Evolutionary conservation across 345 rosid species (phyloP).

Genomic region (Geranium brycei): DNA sequence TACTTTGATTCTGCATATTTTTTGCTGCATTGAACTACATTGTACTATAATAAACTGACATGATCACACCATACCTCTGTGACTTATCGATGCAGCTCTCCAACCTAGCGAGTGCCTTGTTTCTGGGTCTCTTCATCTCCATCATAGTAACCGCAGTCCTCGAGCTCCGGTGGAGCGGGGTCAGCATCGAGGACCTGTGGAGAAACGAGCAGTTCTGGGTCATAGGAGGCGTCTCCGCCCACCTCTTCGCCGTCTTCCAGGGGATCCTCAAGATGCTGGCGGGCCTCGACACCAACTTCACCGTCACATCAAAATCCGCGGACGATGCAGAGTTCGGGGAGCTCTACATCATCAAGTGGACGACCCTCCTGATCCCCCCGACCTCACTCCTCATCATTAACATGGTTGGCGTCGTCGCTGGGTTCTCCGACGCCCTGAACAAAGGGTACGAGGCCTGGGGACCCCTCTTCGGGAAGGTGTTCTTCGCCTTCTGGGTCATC

Average conservation of each 20-base stretch:
- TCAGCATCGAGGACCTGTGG: slow-evolving; percentile 89
- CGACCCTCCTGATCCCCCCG: slow-evolving; percentile 79
- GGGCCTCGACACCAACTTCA: slow-evolving; percentile 87
- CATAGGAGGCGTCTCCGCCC: slow-evolving; percentile 95
- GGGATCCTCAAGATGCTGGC: slow-evolving; percentile 88
- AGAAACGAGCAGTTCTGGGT: slow-evolving; percentile 98
- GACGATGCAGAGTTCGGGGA: slow-evolving; percentile 88
- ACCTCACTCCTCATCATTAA: slow-evolving; percentile 78
- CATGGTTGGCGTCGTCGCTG: slow-evolving; percentile 95
- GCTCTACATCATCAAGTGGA: slow-evolving; percentile 88
- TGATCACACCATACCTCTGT: neutral
- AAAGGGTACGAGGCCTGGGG: slow-evolving; percentile 98
- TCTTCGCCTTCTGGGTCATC: slow-evolving; percentile 94
- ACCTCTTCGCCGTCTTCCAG: slow-evolving; percentile 92
- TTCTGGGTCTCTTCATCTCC: slow-evolving; percentile 86
- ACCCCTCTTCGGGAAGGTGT: slow-evolving; percentile 85
- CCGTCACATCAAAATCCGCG: slow-evolving; percentile 86
- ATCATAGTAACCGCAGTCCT: slow-evolving; percentile 74
- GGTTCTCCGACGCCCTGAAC: slow-evolving; percentile 93
- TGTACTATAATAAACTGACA: too few relatives aligned
- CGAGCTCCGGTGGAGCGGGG: slow-evolving; percentile 94
- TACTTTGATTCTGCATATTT: neutral
- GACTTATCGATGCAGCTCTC: slow-evolving; percentile 44
- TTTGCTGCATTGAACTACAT: neutral
- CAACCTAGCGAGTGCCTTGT: slow-evolving; percentile 71